phyloP scores from a whole-genome alignment of 768 basidiomycete species.

The Boletus vermiculosoides region DNA sequence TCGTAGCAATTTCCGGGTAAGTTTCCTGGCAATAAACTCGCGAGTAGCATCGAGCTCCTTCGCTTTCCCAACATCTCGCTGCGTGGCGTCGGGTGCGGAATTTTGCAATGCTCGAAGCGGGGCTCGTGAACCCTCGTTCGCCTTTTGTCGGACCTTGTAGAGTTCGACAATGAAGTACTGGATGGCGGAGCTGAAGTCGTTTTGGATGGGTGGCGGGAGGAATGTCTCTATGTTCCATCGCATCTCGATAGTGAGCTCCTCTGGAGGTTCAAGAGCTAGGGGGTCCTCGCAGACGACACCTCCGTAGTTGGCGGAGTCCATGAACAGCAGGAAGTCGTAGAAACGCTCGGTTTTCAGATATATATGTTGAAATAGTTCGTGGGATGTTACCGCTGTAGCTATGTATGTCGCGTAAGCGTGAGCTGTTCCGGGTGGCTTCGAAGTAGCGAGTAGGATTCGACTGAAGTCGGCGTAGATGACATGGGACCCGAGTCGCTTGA shows the following conservation, averaged over 20 bases:
- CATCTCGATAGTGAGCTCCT: conserved; percentile 73
- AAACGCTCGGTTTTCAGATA: conserved; percentile 82
- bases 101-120: conserved; percentile 75
- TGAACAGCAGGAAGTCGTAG: conserved; percentile 93
- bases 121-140: conserved; percentile 55
- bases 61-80: conserved; percentile 62
- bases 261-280: conserved; percentile 61
- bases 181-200: conserved; percentile 68
- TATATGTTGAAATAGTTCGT: conserved; percentile 94
- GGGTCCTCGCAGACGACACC: conserved; percentile 87
- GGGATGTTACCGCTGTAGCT: conserved; percentile 86
- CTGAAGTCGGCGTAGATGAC: conserved; percentile 94
- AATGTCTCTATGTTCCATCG: conserved; percentile 92
- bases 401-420: conserved; percentile 96
- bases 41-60: conserved; percentile 67
- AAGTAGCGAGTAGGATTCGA: conserved; percentile 85
- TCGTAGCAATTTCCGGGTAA: conserved; percentile 80
- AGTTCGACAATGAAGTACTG: conserved; percentile 85
- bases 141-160: conserved; percentile 69
- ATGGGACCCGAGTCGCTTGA: conserved; percentile 90
- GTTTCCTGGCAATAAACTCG: conserved; percentile 73
- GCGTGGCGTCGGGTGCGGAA: conserved; percentile 59
- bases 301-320: conserved; percentile 92
- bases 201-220: conserved; percentile 79
- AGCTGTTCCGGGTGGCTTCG: conserved; percentile 93